Conservation (phyloP, 169 alveolate genomes). For the Toxoplasma gondii region DNA sequence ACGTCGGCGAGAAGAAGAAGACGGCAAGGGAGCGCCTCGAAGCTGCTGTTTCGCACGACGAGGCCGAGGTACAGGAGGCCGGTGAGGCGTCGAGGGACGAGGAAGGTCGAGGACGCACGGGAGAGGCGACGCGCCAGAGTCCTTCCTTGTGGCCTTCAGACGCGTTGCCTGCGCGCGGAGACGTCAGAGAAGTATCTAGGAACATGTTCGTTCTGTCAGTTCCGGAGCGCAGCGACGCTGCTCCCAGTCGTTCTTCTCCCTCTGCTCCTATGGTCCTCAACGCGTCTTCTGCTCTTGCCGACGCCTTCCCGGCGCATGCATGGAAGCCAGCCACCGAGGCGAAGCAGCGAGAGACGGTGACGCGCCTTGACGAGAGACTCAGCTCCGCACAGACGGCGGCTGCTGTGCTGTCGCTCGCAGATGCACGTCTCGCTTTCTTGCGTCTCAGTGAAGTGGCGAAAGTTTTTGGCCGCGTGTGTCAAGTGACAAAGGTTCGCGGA, state of each 20-base stretch:
- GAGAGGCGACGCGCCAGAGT: too few species aligned
- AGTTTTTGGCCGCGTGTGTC: neutral
- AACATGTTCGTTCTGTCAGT: too few species aligned
- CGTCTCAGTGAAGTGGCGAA: neutral
- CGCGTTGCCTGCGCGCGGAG: too few species aligned
- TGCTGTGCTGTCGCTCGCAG: neutral
- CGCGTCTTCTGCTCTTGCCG: neutral
- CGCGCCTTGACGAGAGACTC: neutral
- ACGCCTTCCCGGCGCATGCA: neutral
- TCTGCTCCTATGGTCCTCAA: neutral
- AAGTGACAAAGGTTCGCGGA: slow-evolving; percentile 15
- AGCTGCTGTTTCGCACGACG: neutral
- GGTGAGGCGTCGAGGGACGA: neutral
- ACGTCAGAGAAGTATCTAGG: too few species aligned
- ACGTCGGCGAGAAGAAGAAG: neutral
- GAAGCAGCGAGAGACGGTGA: neutral
- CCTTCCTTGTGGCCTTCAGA: neutral
- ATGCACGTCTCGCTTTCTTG: neutral
- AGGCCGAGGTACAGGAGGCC: neutral
- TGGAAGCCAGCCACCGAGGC: neutral
- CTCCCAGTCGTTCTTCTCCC: too few species aligned
- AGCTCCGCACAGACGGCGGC: neutral
- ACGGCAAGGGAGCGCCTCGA: neutral
- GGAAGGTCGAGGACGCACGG: neutral
- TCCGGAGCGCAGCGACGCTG: too few species aligned